These are phyloP conservation scores for Gyromitra esculenta DNA, from an alignment of 2,329 filamentous ascomycete genomes.

Conservation along the genomic window DNA sequence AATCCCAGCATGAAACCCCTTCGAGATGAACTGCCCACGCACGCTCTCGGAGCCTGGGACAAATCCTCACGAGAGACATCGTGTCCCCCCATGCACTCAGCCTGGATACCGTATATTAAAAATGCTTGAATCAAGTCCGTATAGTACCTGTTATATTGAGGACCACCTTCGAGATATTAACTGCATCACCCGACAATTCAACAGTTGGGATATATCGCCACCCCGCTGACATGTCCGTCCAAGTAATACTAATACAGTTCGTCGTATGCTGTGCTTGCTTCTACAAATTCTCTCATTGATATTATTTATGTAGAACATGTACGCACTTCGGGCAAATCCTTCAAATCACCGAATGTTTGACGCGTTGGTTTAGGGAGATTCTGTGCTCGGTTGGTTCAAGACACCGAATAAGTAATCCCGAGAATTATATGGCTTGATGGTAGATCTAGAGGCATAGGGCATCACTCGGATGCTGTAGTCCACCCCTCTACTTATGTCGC, in stretches of 20 bases:
- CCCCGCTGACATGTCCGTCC: constrained; percentile 1
- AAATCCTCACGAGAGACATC: constrained; percentile 15
- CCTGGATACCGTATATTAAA: constrained; percentile 2
- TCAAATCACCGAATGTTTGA: not conserved
- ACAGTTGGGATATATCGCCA: not conserved
- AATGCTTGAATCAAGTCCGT: constrained; percentile 28
- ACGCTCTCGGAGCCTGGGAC: constrained; percentile 24
- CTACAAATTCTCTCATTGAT: not conserved
- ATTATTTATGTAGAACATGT: not conserved
- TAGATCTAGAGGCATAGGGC: not conserved
- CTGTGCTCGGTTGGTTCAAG: not conserved
- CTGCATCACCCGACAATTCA: constrained; percentile 12
- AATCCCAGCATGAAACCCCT: constrained; percentile 29
- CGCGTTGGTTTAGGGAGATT: not conserved
- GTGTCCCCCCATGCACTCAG: not conserved
- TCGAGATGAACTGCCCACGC: constrained; percentile 27
- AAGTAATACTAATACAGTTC: not conserved
- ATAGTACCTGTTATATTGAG: constrained; percentile 27
- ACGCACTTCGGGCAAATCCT: not conserved
- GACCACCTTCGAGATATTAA: constrained; percentile 1
- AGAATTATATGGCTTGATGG: not conserved
- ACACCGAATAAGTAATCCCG: not conserved
- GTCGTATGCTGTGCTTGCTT: not conserved
- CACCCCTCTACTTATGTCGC: not conserved
- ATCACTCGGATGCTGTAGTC: not conserved